Conservation (phyloP, 805 yeast species). For the Suhomyces prunicola region DNA sequence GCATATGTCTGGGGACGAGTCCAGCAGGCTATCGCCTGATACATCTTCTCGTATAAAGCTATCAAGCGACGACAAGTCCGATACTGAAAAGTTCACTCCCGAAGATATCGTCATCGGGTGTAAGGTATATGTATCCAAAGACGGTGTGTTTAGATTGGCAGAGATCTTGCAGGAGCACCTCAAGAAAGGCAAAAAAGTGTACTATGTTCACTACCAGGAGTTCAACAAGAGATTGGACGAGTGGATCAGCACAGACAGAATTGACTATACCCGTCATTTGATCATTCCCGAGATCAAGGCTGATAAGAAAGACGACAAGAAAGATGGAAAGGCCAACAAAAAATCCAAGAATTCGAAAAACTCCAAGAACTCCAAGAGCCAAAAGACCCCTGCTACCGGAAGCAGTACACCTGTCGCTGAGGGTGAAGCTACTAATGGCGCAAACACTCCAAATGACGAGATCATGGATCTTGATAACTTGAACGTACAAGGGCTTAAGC, state of each 20-base stretch:
- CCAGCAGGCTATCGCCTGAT: constrained; percentile 7
- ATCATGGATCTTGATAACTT: constrained; percentile 81
- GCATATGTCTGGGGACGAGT: constrained; percentile 10
- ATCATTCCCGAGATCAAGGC: constrained; percentile 63
- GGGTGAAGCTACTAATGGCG: constrained; percentile 16
- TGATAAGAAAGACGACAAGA: constrained; percentile 44
- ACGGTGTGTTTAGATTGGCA: constrained; percentile 74
- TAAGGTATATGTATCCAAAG: constrained; percentile 78
- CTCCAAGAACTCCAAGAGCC: constrained; percentile 17
- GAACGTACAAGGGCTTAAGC: constrained; percentile 75
- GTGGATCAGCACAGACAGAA: constrained; percentile 75
- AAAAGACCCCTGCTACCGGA: constrained; percentile 10
- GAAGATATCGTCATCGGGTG: constrained; percentile 71
- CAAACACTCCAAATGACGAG: constrained; percentile 46
- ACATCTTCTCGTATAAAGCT: constrained; percentile 12
- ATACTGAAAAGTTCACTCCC: constrained; percentile 18
- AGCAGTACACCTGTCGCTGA: constrained; percentile 24
- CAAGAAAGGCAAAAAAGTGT: constrained; percentile 73
- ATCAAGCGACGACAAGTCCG: constrained; percentile 5
- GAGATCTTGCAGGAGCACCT: constrained; percentile 77
- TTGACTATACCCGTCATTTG: constrained; percentile 69
- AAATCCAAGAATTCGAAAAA: constrained; percentile 20
- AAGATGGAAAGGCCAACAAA: constrained; percentile 27
- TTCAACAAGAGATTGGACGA: constrained; percentile 96
- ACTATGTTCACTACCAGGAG: constrained; percentile 91